Percentiles rank a stretch among this genome's conserved stretches.
Conservation (phyloP, 225 moss, liverwort and hornwort species). For the Pleurozium schreberi region DNA sequence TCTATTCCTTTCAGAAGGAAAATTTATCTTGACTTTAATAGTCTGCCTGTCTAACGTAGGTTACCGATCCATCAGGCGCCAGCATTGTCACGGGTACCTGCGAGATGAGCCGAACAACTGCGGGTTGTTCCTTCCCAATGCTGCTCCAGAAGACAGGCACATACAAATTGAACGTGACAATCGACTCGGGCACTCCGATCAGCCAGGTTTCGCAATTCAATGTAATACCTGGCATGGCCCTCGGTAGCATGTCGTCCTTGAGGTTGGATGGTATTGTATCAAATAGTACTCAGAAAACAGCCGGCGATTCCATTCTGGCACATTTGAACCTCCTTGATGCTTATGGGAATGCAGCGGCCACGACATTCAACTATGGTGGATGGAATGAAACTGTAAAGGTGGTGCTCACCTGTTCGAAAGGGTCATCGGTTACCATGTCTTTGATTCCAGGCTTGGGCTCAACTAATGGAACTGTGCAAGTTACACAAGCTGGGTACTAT, state of each 20-base stretch:
- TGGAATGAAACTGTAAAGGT: conserved; percentile 23
- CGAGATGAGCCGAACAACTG: conserved; percentile 12
- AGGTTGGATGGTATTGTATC: conserved; percentile 21
- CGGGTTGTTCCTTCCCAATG: conserved; percentile 23
- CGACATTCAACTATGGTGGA: conserved; percentile 1
- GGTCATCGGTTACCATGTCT: background rate
- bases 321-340: conserved; percentile 17
- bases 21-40: background rate
- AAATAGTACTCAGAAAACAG: conserved; percentile 22
- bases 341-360: conserved; percentile 15
- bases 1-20: background rate
- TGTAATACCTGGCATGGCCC: conserved; percentile 19
- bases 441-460: conserved; percentile 5
- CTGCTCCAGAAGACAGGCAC: conserved; percentile 8
- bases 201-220: conserved; percentile 1
- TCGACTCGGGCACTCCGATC: conserved; percentile 11
- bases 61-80: conserved; percentile 18
- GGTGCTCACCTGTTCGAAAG: conserved; percentile 16
- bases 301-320: conserved; percentile 11
- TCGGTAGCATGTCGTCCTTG: conserved; percentile 18
- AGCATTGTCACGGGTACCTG: conserved; percentile 9
- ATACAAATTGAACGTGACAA: conserved; percentile 18
- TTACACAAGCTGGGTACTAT: conserved; percentile 19
- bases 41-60: conserved; percentile 8
- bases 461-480: conserved; percentile 13